These are phyloP conservation scores for Nitzschia sp. DNA, from an alignment of 108 stramenopile species.

Conservation along the genomic window DNA sequence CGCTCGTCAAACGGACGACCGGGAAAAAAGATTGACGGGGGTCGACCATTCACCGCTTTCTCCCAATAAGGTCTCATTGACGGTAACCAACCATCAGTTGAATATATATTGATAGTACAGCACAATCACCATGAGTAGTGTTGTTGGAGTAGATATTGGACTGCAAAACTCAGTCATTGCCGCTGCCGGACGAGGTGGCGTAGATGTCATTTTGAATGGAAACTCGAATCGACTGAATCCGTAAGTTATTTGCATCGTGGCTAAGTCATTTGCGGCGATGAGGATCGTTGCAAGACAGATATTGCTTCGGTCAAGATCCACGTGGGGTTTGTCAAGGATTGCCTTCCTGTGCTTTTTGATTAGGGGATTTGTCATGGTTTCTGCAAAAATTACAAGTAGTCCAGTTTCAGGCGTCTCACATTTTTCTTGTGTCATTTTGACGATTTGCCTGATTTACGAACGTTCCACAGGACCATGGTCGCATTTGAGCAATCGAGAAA, in stretches of 20 bases:
- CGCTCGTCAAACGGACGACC: too few species aligned
- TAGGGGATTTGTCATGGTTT: not conserved
- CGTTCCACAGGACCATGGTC: constrained; percentile 82
- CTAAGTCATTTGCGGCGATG: not conserved
- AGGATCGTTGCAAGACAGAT: too few species aligned
- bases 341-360: not conserved
- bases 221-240: constrained; percentile 95
- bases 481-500: constrained; percentile 70
- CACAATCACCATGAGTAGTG: constrained; percentile 56
- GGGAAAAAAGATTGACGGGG: too few species aligned
- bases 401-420: not conserved
- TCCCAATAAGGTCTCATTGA: too few species aligned
- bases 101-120: too few species aligned
- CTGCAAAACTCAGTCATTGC: constrained; percentile 89
- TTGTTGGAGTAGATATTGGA: constrained; percentile 95
- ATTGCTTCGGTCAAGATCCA: not conserved
- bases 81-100: too few species aligned
- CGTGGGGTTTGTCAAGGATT: not conserved
- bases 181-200: constrained; percentile 94
- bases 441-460: not conserved
- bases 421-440: not conserved
- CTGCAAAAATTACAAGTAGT: too few species aligned
- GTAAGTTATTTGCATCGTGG: constrained; percentile 53
- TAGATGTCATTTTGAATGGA: constrained; percentile 98
- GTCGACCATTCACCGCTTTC: too few species aligned